phyloP scores from a whole-genome alignment of 164 flowering plant species.

The Cinnamomum micranthum region DNA sequence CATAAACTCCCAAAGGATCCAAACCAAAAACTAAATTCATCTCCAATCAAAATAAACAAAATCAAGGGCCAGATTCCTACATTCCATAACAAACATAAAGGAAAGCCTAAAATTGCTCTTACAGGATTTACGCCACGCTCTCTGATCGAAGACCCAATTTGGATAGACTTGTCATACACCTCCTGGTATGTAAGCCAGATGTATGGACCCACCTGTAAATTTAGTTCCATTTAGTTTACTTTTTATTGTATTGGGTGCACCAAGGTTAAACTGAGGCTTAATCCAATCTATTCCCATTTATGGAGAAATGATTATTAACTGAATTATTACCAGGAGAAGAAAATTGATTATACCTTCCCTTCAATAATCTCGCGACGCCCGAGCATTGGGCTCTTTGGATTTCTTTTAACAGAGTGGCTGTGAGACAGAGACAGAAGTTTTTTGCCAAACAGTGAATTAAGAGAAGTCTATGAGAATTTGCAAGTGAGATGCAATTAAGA shows the following conservation, averaged over 20 bases:
- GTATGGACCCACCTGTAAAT: constrained; percentile 65
- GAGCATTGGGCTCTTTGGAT: constrained; percentile 57
- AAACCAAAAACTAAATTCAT: background rate
- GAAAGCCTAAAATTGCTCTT: constrained; percentile 18
- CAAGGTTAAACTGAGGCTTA: background rate
- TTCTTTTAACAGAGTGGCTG: constrained; percentile 58
- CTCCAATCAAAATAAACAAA: background rate
- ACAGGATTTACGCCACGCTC: constrained; percentile 71
- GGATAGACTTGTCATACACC: constrained; percentile 53
- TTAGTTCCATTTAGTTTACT: background rate
- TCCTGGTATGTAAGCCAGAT: constrained; percentile 76
- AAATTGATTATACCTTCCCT: constrained; percentile 44
- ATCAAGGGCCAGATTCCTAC: background rate
- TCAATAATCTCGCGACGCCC: constrained; percentile 62
- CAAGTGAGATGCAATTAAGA: background rate
- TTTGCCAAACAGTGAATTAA: background rate
- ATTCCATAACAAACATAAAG: background rate
- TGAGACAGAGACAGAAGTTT: background rate
- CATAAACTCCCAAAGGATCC: background rate
- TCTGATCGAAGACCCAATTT: constrained; percentile 75
- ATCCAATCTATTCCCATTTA: background rate
- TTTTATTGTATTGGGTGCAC: background rate
- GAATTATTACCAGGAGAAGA: background rate
- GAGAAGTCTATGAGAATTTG: background rate
- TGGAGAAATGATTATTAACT: background rate